Percentiles rank a stretch among this genome's conserved stretches.
Evolutionary conservation across 169 alveolate species (phyloP).

Genomic region (Eimeria brunetti): DNA sequence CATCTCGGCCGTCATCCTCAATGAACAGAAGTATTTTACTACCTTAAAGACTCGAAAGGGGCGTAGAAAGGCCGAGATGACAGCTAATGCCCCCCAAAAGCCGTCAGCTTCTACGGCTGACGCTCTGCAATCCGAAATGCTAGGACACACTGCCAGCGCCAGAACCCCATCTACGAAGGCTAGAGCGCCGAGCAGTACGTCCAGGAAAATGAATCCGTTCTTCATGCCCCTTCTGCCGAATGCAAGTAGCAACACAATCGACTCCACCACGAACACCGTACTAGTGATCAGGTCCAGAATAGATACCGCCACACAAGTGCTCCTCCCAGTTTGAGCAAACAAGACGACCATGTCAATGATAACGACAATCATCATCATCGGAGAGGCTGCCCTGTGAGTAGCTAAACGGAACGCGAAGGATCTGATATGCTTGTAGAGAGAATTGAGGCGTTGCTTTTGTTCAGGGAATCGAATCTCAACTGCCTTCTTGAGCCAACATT

Average conservation of each 20-base stretch:
- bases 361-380: constrained; percentile 40
- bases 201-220: constrained; percentile 54
- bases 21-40: constrained; percentile 44
- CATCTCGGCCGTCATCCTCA: constrained; percentile 74
- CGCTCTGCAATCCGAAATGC: constrained; percentile 7
- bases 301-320: background rate
- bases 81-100: background rate
- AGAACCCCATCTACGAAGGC: constrained; percentile 37
- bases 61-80: constrained; percentile 51
- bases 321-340: constrained; percentile 34
- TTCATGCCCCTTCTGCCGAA: constrained; percentile 51
- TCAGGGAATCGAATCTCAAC: constrained; percentile 39
- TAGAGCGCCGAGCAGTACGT: background rate
- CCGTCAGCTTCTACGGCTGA: background rate
- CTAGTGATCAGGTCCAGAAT: constrained; percentile 18
- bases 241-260: constrained; percentile 50
- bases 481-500: constrained; percentile 3
- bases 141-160: constrained; percentile 7
- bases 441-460: background rate
- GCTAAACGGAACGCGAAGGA: constrained; percentile 34
- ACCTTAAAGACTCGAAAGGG: constrained; percentile 68
- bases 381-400: constrained; percentile 10
- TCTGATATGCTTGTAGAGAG: background rate
- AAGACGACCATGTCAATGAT: constrained; percentile 7
- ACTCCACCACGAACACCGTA: constrained; percentile 14